A percentile compares a stretch with the other conserved stretches of the same genome.
These are phyloP conservation scores for Mucuna pruriens DNA, from an alignment of 306 rosid species.

Conservation along the genomic window DNA sequence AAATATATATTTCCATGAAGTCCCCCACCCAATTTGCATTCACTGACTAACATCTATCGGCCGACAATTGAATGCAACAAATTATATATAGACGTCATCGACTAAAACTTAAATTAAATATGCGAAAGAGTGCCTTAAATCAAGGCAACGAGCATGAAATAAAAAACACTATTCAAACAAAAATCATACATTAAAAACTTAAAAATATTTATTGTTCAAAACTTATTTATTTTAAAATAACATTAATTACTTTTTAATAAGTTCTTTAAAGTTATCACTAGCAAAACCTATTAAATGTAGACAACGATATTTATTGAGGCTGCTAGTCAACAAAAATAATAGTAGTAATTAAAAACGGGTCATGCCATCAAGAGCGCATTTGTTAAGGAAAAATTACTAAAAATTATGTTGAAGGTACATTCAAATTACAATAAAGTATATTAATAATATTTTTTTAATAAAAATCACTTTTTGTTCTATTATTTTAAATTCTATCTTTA, in stretches of 20 bases:
- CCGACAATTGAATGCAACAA: not conserved
- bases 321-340: not conserved
- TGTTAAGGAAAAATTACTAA: no score
- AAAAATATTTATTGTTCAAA: no score
- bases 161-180: no score
- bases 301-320: not conserved
- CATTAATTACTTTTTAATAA: not conserved
- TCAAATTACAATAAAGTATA: no score
- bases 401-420: no score
- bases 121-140: not conserved
- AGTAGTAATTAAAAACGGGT: not conserved
- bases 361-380: no score
- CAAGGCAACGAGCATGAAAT: not conserved
- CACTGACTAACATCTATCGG: not conserved
- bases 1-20: not conserved
- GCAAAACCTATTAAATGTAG: not conserved
- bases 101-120: not conserved
- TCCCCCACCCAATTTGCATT: not conserved
- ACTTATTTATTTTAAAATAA: no score
- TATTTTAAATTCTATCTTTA: no score
- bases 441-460: no score
- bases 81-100: not conserved
- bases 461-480: no score
- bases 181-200: not conserved
- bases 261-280: not conserved